Evolutionary conservation across 169 alveolate species (phyloP), one percentile per base, ranked within the genome.

Genomic region (Eimeria maxima): DNA sequence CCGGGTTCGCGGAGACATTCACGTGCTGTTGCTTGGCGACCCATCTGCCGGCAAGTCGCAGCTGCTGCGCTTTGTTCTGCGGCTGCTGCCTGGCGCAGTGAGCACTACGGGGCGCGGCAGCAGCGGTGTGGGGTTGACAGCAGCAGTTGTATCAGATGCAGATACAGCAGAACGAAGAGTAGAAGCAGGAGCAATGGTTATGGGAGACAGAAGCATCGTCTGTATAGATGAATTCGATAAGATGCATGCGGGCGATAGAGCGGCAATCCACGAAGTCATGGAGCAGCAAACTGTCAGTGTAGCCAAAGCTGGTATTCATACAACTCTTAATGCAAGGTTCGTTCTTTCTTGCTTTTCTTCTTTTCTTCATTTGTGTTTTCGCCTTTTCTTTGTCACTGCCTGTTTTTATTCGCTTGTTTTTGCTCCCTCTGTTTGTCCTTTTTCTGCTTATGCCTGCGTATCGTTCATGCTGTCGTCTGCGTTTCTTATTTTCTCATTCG

Each of bases 111-210:
- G 99, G 24, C 97, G 99, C 80, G 99, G 99, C 57, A 99, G 99
- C 53, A 97, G 99, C n/a, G 99, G 99, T 29, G 99, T 99, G 10
- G 99, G 99, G 93, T 98, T 99, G 57, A 99, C 99, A 11, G 99
- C 99, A 4, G 99, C 99, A 1, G 99, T 99, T 44, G 98, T 99
- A 8, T 97, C 98, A 5, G 99, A 99, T 94, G 98, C 97, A 29
- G 99, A 98, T 42, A 98, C 99, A 11, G 99, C 99, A 10, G 99
- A 99, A 81, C 97, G 99, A 65, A 98, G 98, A 76, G 98, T 99
- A 33, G 99, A 99, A 96, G 99, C 99, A 27, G 99, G 99, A 33
- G 99, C 99, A 33, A 99, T 99, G 99, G 99, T 99, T 27, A 97
- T 99, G 97, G 99, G 99, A 10, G 99, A 99, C 96, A 97, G 99